Conservation (phyloP, 140 eudicot genomes). For the Flaveria floridana region DNA sequence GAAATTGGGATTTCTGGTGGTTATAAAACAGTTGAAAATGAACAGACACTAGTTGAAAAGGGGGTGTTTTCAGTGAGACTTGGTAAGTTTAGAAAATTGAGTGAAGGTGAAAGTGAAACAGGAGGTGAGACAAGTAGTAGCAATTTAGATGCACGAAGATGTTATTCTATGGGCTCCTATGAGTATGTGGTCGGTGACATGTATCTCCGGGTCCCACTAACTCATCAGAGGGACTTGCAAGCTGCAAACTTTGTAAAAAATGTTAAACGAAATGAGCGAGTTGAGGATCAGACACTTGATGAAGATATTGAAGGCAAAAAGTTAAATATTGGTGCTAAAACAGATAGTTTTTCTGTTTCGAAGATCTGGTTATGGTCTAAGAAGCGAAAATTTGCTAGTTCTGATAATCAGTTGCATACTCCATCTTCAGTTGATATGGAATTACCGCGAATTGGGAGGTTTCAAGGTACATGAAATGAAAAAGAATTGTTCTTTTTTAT, state of each 20-base stretch:
- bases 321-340: constrained; percentile 64
- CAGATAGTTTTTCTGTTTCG: constrained; percentile 56
- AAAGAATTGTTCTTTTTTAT: constrained; percentile 6
- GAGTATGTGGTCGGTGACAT: constrained; percentile 73
- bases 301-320: constrained; percentile 62
- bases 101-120: constrained; percentile 37
- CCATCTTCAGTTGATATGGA: constrained; percentile 42
- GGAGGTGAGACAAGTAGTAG: constrained; percentile 76
- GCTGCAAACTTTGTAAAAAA: constrained; percentile 38
- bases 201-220: constrained; percentile 56
- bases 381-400: constrained; percentile 60
- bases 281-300: constrained; percentile 26
- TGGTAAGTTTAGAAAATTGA: constrained; percentile 65
- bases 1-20: constrained; percentile 36
- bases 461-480: constrained; percentile 43
- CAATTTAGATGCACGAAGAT: constrained; percentile 76
- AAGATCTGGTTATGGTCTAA: constrained; percentile 80
- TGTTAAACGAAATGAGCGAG: constrained; percentile 18
- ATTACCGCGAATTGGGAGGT: constrained; percentile 53
- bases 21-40: constrained; percentile 52
- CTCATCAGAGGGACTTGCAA: constrained; percentile 29
- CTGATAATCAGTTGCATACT: constrained; percentile 42
- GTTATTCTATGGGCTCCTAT: constrained; percentile 85
- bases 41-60: constrained; percentile 42
- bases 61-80: constrained; percentile 71